Evolutionary conservation across 2,329 filamentous ascomycete species (phyloP), one percentile per base, ranked within the genome.

Genomic region (Diaporthe citriasiana): DNA sequence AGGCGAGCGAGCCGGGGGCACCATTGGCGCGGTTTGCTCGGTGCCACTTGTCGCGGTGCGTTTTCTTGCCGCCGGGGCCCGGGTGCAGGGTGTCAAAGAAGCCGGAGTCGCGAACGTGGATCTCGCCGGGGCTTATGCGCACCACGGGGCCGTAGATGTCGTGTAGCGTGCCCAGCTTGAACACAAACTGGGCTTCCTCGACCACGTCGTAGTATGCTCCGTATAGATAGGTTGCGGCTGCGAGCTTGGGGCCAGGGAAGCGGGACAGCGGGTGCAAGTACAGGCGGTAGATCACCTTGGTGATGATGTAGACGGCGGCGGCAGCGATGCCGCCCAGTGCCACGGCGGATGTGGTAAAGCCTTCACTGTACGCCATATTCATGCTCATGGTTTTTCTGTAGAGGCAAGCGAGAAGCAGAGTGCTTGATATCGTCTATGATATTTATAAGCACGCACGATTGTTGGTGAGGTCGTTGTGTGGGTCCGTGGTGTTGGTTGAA

Each of bases 41-140:
- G 33, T 38, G 25, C 51, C 50, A 73, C 60, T 69, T 73, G 47
- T 51, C 53, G 53, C 40, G 60, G 27, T 51, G 60, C 27, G 57
- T 56, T 38, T 27, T 38, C 40, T 19, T 68, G 42, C 70, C 42
- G 13, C 45, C 45, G 8, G 25, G 42, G 33, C 57, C 57, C 8
- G 70, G 33, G 53, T 68, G 53, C 19, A 68, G 30, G n/a, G 38
- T 27, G 25, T 72, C 59, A 19, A 72, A 56, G 59, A 68, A 68
- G 30, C 3, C 30, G 1, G 51, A 40, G 47, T 72, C 70, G 25
- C 38, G 60, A 13, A 63, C 60, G 22, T 72, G 70, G 25, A 72
- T 17, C 60, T 73, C 71, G n/a, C 55, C 50, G 10, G 71, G 71
- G 42, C 50, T 73, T 53, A 70, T 69, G 27, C 71, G 71, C 17